phyloP scores from a whole-genome alignment of 345 rosid species.

The Erucastrum elatum region DNA sequence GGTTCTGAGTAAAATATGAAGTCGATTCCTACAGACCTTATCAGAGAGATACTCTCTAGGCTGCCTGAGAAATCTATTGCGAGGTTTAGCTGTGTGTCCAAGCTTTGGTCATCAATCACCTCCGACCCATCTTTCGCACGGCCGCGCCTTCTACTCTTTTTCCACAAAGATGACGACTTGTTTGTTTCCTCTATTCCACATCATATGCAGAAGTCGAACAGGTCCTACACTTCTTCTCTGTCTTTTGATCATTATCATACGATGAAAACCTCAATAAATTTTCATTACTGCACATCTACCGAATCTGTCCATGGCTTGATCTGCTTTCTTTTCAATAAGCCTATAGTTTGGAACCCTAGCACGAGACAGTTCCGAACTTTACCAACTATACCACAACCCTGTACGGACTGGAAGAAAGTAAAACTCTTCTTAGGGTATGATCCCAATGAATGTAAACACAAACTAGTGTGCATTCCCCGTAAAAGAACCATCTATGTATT shows the following conservation, averaged over 20 bases:
- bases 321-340: neutral
- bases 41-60: neutral
- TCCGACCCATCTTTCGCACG: neutral
- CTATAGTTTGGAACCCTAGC: constrained; percentile 12
- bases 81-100: neutral
- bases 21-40: neutral
- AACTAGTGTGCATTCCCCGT: neutral
- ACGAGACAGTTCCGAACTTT: neutral
- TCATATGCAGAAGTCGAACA: neutral
- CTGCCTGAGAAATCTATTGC: neutral
- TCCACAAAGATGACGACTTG: neutral
- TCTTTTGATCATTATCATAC: too few relatives aligned
- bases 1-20: too few relatives aligned
- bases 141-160: neutral
- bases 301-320: too few relatives aligned
- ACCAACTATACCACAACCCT: neutral
- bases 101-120: neutral
- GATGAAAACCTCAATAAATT: too few relatives aligned
- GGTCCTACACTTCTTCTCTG: too few relatives aligned
- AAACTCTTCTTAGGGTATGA: constrained; percentile 1
- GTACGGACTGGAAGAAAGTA: neutral
- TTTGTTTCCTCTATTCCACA: neutral
- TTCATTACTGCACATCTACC: too few relatives aligned
- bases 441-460: neutral
- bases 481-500: neutral